Percentiles rank a stretch among this genome's conserved stretches.
Conservation (phyloP, 257 asterid genomes). For the Rhazya stricta region DNA sequence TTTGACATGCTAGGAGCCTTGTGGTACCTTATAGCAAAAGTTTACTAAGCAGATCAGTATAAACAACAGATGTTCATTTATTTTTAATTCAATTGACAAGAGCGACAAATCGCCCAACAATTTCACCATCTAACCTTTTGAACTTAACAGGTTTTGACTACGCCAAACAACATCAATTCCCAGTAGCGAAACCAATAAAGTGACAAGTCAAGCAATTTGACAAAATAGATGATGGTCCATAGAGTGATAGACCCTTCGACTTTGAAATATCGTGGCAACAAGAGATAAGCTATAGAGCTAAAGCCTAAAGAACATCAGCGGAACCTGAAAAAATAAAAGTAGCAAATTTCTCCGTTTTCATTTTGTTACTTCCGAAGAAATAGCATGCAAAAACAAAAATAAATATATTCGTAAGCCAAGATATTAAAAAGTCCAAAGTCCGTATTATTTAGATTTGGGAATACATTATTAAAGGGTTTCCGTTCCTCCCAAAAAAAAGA, state of each 20-base stretch:
- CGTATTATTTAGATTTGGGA: background rate
- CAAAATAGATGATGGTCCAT: background rate
- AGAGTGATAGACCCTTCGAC: constrained; percentile 2
- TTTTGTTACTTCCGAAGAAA: background rate
- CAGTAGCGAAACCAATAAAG: background rate
- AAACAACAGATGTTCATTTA: background rate
- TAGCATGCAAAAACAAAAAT: background rate
- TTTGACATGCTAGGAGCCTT: background rate
- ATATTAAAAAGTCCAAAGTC: background rate
- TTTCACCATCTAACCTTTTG: background rate
- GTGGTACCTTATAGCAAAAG: background rate
- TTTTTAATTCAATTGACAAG: background rate
- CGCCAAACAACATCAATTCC: background rate
- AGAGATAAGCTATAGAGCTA: background rate
- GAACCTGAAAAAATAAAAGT: background rate
- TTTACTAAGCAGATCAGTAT: background rate
- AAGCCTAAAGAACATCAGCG: background rate
- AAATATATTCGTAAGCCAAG: background rate
- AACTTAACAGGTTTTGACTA: constrained; percentile 5
- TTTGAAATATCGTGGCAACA: background rate
- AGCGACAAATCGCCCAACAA: background rate
- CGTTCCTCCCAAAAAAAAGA: background rate
- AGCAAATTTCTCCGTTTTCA: constrained; percentile 6
- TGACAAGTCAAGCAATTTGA: background rate
- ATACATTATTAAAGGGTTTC: background rate